Percentiles rank a stretch among this genome's conserved stretches.
These are phyloP conservation scores for Cairneyella variabilis DNA, from an alignment of 495 filamentous ascomycete species.

Conservation along the genomic window DNA sequence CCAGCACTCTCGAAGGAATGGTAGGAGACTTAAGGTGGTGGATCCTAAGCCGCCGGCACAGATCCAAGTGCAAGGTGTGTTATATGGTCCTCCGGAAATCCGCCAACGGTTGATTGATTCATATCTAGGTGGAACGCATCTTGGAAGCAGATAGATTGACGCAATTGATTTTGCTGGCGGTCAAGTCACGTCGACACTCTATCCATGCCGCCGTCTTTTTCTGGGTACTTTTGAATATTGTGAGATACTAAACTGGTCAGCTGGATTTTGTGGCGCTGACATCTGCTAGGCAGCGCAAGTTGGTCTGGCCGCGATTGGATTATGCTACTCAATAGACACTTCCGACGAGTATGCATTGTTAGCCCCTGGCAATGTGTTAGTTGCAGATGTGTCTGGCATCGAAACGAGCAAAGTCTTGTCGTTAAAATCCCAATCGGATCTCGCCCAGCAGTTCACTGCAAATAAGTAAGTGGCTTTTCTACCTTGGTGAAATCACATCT, in stretches of 20 bases:
- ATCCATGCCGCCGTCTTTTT: neutral
- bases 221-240: neutral
- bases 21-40: neutral
- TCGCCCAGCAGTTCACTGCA: conserved; percentile 4
- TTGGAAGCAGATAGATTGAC: neutral
- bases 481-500: neutral
- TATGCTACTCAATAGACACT: neutral
- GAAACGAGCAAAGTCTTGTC: no score
- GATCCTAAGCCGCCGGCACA: conserved; percentile 5
- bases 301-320: neutral
- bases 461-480: conserved; percentile 3
- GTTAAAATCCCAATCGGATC: neutral
- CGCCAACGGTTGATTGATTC: neutral
- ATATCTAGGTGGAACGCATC: conserved; percentile 1
- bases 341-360: neutral
- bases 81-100: neutral
- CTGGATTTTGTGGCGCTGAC: no score
- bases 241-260: no score
- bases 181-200: no score
- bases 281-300: neutral
- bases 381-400: conserved; percentile 1
- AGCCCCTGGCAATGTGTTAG: neutral
- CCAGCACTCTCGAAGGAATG: neutral
- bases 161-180: no score
- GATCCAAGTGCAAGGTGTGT: neutral